These are phyloP conservation scores for Spathaspora hagerdaliae DNA, from an alignment of 805 yeast species.

Conservation along the genomic window DNA sequence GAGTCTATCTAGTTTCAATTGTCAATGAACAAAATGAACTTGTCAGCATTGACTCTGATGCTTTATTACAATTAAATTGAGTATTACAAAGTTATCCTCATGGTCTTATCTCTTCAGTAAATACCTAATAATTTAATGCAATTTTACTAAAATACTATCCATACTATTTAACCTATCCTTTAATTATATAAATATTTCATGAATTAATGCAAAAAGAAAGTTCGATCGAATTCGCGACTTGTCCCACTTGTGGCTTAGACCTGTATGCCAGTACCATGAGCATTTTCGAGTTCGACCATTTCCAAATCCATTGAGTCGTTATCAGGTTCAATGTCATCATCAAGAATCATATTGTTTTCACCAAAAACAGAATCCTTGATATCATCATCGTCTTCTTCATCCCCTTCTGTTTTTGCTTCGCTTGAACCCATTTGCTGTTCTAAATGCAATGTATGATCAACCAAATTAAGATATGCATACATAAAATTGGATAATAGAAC, in stretches of 20 bases:
- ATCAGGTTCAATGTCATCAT: slow-evolving; percentile 7
- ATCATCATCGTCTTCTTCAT: slow-evolving; percentile 8
- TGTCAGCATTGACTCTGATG: too few species aligned
- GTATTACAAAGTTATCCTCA: too few species aligned
- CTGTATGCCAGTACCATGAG: neutral
- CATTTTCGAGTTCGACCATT: slow-evolving; percentile 8
- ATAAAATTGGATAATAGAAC: slow-evolving; percentile 91
- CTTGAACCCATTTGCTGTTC: slow-evolving; percentile 48
- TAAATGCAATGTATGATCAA: slow-evolving; percentile 81
- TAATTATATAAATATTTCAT: too few species aligned
- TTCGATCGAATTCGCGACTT: too few species aligned
- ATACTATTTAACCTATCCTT: too few species aligned
- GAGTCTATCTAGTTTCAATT: too few species aligned
- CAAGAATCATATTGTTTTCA: slow-evolving; percentile 1
- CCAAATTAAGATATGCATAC: slow-evolving; percentile 94
- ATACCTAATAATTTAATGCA: too few species aligned
- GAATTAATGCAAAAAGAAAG: too few species aligned
- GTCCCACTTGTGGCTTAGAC: neutral
- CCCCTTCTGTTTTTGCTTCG: slow-evolving; percentile 3
- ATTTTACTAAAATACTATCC: too few species aligned
- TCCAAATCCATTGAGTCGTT: slow-evolving; percentile 19
- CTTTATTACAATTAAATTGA: too few species aligned
- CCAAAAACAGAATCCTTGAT: slow-evolving; percentile 7
- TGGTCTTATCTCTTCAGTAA: too few species aligned
- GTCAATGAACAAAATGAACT: too few species aligned